Evolutionary conservation across 2,329 filamentous ascomycete species (phyloP).

Genomic region (Aspergillus brunneoviolaceus): DNA sequence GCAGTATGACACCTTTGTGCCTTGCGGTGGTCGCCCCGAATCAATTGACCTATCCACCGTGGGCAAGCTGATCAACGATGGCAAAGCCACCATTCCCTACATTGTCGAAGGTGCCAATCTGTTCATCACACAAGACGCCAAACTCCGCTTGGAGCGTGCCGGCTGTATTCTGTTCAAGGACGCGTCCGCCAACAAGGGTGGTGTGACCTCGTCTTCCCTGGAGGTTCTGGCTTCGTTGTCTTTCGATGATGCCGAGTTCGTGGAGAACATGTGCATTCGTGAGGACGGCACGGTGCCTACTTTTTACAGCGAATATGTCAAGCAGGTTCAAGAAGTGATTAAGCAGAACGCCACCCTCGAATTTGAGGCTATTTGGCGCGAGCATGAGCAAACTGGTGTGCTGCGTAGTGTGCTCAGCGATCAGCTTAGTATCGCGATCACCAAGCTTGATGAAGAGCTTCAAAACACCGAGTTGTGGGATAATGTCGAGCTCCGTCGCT

Average conservation of each 20-base stretch:
- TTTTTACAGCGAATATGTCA: slow-evolving; percentile 93
- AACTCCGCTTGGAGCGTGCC: slow-evolving; percentile 90
- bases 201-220: slow-evolving; percentile 93
- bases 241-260: slow-evolving; percentile 86
- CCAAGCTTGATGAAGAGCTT: slow-evolving; percentile 92
- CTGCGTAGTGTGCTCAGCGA: slow-evolving; percentile 87
- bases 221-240: slow-evolving; percentile 93
- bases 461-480: slow-evolving; percentile 92
- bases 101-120: slow-evolving; percentile 97
- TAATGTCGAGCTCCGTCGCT: slow-evolving; percentile 72
- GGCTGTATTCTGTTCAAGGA: slow-evolving; percentile 97
- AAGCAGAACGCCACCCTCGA: slow-evolving; percentile 87
- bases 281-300: slow-evolving; percentile 75
- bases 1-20: slow-evolving; percentile 84
- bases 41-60: slow-evolving; percentile 91
- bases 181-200: slow-evolving; percentile 96
- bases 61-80: slow-evolving; percentile 82
- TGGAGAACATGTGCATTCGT: slow-evolving; percentile 86
- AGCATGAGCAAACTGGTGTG: slow-evolving; percentile 77
- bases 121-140: slow-evolving; percentile 98
- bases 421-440: slow-evolving; percentile 86
- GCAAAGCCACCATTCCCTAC: slow-evolving; percentile 84
- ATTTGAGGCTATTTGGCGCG: slow-evolving; percentile 97
- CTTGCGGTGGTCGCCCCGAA: slow-evolving; percentile 92
- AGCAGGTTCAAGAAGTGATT: slow-evolving; percentile 86